phyloP scores from a whole-genome alignment of 768 basidiomycete genomes.

The Pleurotus citrinopileatus region DNA sequence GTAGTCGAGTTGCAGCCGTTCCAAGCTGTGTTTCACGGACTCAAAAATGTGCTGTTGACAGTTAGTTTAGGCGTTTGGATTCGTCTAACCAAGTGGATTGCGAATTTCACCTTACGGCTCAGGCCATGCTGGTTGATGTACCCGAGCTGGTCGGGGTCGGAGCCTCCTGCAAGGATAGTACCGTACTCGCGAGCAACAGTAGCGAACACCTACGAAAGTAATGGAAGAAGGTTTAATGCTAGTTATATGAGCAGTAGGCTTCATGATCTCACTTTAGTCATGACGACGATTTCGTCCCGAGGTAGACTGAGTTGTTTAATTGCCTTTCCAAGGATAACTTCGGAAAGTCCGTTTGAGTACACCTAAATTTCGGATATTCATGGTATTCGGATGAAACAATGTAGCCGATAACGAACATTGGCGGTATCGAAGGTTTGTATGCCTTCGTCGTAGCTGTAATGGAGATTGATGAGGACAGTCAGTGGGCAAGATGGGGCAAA shows the following conservation, averaged over 20 bases:
- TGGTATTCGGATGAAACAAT: background rate
- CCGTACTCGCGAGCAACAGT: conserved; percentile 24
- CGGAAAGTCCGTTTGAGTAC: conserved; percentile 65
- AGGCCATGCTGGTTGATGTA: conserved; percentile 54
- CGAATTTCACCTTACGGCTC: conserved; percentile 35
- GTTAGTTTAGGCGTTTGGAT: too few relatives aligned
- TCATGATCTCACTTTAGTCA: conserved; percentile 56
- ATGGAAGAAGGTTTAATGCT: background rate
- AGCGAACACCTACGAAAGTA: conserved; percentile 33
- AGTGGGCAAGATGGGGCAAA: background rate
- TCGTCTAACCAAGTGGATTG: too few relatives aligned
- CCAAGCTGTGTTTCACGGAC: conserved; percentile 54
- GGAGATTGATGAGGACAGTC: background rate
- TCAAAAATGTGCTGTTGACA: conserved; percentile 65
- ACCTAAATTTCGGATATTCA: conserved; percentile 29
- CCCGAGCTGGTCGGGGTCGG: conserved; percentile 33
- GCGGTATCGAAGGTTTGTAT: conserved; percentile 63
- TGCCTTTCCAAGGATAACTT: conserved; percentile 65
- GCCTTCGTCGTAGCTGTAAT: conserved; percentile 49
- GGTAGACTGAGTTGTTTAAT: conserved; percentile 64
- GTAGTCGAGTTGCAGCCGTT: conserved; percentile 72
- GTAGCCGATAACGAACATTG: conserved; percentile 25
- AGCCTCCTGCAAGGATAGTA: conserved; percentile 10
- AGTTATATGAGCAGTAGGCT: background rate
- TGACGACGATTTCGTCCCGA: conserved; percentile 71